These are phyloP conservation scores for Amoebophrya sp. DNA, from an alignment of 169 alveolate genomes.

Conservation along the genomic window DNA sequence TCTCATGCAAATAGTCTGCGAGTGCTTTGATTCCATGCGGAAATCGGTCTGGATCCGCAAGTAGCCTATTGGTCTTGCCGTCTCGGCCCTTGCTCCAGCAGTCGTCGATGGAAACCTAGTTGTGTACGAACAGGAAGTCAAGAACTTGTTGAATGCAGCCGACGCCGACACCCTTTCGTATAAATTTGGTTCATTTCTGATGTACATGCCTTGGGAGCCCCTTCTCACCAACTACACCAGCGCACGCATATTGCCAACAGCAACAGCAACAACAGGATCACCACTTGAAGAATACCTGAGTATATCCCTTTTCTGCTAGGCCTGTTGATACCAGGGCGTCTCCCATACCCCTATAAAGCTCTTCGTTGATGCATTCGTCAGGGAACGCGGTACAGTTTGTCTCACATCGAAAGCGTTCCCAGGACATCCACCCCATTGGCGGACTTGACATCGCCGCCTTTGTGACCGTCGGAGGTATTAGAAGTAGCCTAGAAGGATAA, in stretches of 20 bases:
- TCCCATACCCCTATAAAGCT: conserved; percentile 52
- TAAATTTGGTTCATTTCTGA: too few relatives aligned
- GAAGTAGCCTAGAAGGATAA: too few relatives aligned
- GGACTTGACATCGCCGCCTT: neutral
- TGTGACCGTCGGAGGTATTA: too few relatives aligned
- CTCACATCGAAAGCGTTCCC: conserved; percentile 41
- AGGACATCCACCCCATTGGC: conserved; percentile 37
- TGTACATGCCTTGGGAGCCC: too few relatives aligned
- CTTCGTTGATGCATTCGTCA: conserved; percentile 54
- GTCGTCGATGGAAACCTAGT: conserved; percentile 68
- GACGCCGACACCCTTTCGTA: too few relatives aligned
- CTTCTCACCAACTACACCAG: too few relatives aligned
- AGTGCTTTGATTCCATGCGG: conserved; percentile 63
- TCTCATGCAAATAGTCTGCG: conserved; percentile 56
- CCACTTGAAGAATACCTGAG: too few relatives aligned
- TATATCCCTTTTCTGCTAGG: conserved; percentile 59
- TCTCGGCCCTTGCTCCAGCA: conserved; percentile 61
- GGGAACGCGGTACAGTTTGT: conserved; percentile 39
- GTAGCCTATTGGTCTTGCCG: conserved; percentile 52
- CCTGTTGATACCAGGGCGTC: conserved; percentile 55
- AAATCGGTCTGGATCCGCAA: conserved; percentile 55
- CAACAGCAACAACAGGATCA: too few relatives aligned
- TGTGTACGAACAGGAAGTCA: too few relatives aligned
- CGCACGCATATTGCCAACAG: too few relatives aligned
- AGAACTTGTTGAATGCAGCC: too few relatives aligned